Evolutionary conservation across 1,139 yeast genomes (phyloP), one percentile per base, ranked within the genome.

Genomic region (Ogataea hybrid): DNA sequence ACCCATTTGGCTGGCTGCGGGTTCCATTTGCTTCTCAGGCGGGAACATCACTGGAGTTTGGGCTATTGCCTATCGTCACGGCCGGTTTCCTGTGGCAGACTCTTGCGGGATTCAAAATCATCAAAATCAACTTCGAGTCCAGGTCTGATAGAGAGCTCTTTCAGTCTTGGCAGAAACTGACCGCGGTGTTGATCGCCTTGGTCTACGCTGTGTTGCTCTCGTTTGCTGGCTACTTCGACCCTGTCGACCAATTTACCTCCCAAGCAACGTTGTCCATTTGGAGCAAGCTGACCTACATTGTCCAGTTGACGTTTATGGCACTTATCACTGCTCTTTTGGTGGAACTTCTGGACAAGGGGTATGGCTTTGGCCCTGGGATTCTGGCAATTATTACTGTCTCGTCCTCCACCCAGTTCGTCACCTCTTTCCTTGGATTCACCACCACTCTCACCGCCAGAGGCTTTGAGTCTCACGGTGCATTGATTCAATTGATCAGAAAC

Each of bases 261-360:
- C 45, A 30, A 10, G 18, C 28, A 3, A 16, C 44, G 10, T 57
- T 38, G 63, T 71, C 44, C 48, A 57, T 42, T 16, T 51, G 55
- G 57, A 50, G 71, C 17, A 68, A 71, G 43, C 52, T 61, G 17
- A 67, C 85, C 48, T 69, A 87, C 48, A 73, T 82, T 57, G 48
- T 72, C 39, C 96, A 89, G 70, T 65, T 88, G 48, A 75, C 81
- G 44, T 71, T 72, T 46, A 78, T 88, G 62, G 83, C 87, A 35
- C 64, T 78, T 47, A 56, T 84, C 46, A 65, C 79, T 50, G 77
- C 88, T 44, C 69, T 83, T 55, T 54, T 86, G 47, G 79, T 84
- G 44, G 97, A 90, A 68, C 69, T 87, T 43, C 71, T 89, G 47
- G 95, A 87, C 67, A 89, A 89, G 68, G 96, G 95, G 39, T 87